These are phyloP conservation scores for Clarireedia sp. DNA, from an alignment of 2,329 filamentous ascomycete genomes.

Conservation along the genomic window DNA sequence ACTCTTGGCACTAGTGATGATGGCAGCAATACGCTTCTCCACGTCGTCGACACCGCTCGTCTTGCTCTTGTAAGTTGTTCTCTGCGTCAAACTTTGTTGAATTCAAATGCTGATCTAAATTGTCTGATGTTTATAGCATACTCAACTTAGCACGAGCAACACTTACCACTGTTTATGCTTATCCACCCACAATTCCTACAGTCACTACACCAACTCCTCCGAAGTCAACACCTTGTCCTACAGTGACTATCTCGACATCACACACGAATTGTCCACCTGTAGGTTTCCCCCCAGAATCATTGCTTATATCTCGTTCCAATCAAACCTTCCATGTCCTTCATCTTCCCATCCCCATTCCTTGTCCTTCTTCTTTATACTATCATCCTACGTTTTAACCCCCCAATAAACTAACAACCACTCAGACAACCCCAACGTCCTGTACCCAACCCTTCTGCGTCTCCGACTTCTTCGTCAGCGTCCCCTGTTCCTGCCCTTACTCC, in stretches of 20 bases:
- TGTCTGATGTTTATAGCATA: too few relatives aligned
- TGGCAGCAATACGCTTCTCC: too few relatives aligned
- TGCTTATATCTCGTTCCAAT: not conserved
- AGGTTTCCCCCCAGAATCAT: not conserved
- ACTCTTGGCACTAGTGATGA: too few relatives aligned
- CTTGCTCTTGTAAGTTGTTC: not conserved
- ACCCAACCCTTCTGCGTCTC: conserved; percentile 16
- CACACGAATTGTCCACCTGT: conserved; percentile 11
- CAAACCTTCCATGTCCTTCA: not conserved
- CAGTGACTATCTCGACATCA: conserved; percentile 18
- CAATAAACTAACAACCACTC: not conserved
- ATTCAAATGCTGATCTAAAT: too few relatives aligned
- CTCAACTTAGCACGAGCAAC: not conserved
- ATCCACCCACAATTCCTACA: not conserved
- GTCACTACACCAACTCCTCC: not conserved
- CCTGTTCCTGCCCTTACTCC: conserved; percentile 22
- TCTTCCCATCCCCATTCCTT: too few relatives aligned
- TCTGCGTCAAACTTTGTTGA: too few relatives aligned
- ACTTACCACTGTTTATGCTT: not conserved
- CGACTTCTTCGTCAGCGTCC: conserved; percentile 14
- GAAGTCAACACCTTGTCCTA: conserved; percentile 17
- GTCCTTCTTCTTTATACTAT: conserved; percentile 7
- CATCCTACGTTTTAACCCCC: conserved; percentile 3
- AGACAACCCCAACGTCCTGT: conserved; percentile 7
- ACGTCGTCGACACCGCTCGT: too few relatives aligned